Percentiles rank a stretch among this genome's conserved stretches.
These are phyloP conservation scores for Stromatinia cepivora DNA, from an alignment of 2,329 filamentous ascomycete species.

Conservation along the genomic window DNA sequence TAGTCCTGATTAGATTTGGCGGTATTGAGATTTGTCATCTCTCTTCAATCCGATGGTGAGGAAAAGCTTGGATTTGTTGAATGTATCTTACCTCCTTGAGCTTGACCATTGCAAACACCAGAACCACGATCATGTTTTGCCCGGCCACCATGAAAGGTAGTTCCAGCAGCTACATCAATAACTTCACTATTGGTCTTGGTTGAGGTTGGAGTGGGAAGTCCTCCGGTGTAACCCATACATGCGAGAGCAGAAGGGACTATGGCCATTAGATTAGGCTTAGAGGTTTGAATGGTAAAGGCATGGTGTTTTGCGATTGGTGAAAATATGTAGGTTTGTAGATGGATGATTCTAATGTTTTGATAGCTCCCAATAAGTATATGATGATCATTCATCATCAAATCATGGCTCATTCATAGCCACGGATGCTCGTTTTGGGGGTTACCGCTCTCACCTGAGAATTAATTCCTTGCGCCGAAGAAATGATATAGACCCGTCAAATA, in stretches of 20 bases:
- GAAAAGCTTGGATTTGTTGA: not conserved
- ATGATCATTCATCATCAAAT: not conserved
- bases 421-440: not conserved
- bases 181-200: constrained; percentile 14
- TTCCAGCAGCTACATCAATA: not conserved
- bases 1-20: accelerated
- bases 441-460: not conserved
- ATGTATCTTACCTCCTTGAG: not conserved
- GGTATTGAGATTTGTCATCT: not conserved
- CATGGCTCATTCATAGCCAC: not conserved
- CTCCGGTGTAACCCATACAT: not conserved
- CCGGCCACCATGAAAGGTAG: not conserved
- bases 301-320: not conserved
- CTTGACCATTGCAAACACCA: not conserved
- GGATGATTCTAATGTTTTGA: not conserved
- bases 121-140: constrained; percentile 8
- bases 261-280: not conserved
- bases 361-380: not conserved
- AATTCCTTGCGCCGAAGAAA: not conserved
- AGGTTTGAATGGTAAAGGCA: not conserved
- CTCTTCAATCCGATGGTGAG: not conserved
- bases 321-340: not conserved
- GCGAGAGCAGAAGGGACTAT: not conserved
- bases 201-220: not conserved
- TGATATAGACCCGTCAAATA: not conserved